Evolutionary conservation across 2,329 filamentous ascomycete genomes (phyloP).

Genomic region (Lasiodiplodia citricola): DNA sequence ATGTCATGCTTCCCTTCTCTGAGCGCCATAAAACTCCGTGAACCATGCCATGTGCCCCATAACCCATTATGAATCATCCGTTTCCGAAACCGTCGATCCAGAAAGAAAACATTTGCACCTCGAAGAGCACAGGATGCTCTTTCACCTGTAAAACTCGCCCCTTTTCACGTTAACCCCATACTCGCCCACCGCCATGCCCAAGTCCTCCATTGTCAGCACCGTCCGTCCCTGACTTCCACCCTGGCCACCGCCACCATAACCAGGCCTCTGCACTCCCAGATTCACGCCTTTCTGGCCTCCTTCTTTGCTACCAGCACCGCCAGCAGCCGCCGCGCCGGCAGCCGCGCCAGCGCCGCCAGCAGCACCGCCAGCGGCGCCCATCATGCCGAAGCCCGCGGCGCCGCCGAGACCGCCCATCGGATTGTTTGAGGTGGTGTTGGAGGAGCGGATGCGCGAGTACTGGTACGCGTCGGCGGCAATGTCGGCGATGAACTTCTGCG

Average conservation of each 20-base stretch:
- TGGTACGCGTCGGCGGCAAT: constrained; percentile 98
- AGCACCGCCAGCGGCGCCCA: constrained; percentile 57
- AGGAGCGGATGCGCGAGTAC: constrained; percentile 94
- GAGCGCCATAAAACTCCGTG: constrained; percentile 12
- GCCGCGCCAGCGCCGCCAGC: constrained; percentile 60
- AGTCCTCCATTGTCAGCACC: constrained; percentile 96
- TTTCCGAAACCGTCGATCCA: not conserved
- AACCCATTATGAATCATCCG: not conserved
- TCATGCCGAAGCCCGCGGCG: constrained; percentile 72
- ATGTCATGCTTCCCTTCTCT: not conserved
- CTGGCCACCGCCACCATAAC: constrained; percentile 80
- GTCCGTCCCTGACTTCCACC: constrained; percentile 89
- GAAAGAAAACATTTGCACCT: not conserved
- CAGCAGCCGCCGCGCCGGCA: constrained; percentile 44
- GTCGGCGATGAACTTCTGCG: constrained; percentile 98
- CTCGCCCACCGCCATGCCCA: constrained; percentile 97
- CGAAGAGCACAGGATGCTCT: not conserved
- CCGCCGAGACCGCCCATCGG: constrained; percentile 86
- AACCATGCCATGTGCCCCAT: constrained; percentile 8
- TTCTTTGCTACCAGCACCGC: constrained; percentile 37
- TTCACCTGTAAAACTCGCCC: constrained; percentile 90
- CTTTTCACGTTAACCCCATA: constrained; percentile 98
- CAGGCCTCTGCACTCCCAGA: constrained; percentile 54
- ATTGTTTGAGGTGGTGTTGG: constrained; percentile 87
- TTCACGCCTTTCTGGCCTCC: constrained; percentile 49